Base-by-base conservation (phyloP, 1,284 basidiomycete genomes). In the Ceratobasidium sp. region DNA sequence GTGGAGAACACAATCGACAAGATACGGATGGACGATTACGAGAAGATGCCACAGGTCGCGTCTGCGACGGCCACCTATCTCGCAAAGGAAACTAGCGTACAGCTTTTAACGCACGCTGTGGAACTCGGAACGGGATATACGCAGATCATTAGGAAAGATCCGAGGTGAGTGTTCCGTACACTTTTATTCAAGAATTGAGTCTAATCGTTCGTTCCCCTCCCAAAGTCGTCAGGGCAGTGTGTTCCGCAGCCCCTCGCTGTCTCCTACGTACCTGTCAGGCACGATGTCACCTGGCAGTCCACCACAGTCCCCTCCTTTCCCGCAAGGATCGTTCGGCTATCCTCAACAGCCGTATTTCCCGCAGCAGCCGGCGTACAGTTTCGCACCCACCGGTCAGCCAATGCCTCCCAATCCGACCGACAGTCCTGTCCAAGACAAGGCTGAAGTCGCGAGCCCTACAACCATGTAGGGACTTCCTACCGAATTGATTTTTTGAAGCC, bases 1-100 rank as follows among this genome's bases (percentile, higher is more conserved):
- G 69, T 71, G 7, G 69, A 71, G 38, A 41, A 60, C 44, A 27
- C 69, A 3, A 71, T 71, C n/a, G 54, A 71, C 35, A 60, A 48
- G 27, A 54, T 71, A 20, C 69, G 69, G 23, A 30, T 71, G 41
- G 69, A 71, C 41, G 69, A 71, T 60, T 55, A 30, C 23, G 52
- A 57, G n/a, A 59, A 60, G 38, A 57, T 71, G 52, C 55, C 55
- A 14, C 52, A 71, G 18, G 48, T 71, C 27, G 69, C 69, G 10
- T 41, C 65, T 48, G 46, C 46, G 14, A 67, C 65, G 14, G 23
- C 65, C 23, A 67, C 65, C 14, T 67, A 67, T 33, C 65, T 67
- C 23, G 65, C 65, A 30, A 67, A 38, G 6, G 65, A 67, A 20
- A 52, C 46, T 5, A n/a, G 41, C 10, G 46, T 3, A 27, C 65